phyloP scores from a whole-genome alignment of 345 rosid species.

The Syzygium aromaticum region DNA sequence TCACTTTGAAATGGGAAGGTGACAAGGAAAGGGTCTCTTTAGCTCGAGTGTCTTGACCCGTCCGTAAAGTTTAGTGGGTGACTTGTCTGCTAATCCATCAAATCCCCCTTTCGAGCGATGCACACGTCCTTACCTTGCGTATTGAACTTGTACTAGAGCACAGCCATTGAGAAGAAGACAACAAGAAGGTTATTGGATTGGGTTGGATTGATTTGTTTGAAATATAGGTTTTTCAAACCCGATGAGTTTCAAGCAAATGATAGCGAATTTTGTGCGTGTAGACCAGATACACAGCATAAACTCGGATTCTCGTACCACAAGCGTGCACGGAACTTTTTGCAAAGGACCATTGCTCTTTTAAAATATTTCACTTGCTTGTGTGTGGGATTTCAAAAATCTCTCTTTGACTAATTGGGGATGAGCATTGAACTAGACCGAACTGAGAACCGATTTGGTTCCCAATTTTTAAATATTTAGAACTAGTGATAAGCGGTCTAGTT shows the following conservation, averaged over 20 bases:
- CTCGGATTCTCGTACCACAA: neutral
- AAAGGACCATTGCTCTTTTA: neutral
- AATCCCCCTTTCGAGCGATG: neutral
- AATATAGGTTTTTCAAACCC: neutral
- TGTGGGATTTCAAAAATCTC: neutral
- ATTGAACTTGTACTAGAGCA: neutral
- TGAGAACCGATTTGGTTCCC: too few species aligned
- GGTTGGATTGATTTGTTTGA: neutral
- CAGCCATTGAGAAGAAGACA: neutral
- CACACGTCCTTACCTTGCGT: neutral
- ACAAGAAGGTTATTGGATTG: neutral
- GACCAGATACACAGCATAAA: neutral
- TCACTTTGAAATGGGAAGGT: neutral
- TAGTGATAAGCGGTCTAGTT: too few species aligned
- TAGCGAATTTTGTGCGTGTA: neutral
- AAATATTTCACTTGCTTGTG: neutral
- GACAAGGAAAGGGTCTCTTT: neutral
- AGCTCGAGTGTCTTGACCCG: neutral
- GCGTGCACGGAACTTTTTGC: neutral
- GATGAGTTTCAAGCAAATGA: neutral
- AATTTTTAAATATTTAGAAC: too few species aligned
- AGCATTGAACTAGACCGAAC: too few species aligned
- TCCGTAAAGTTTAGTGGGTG: neutral
- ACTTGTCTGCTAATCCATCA: neutral
- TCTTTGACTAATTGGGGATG: neutral